Percentiles rank a stretch among this genome's conserved stretches.
phyloP scores from a whole-genome alignment of 805 yeast genomes.

The Ogataea henricii region DNA sequence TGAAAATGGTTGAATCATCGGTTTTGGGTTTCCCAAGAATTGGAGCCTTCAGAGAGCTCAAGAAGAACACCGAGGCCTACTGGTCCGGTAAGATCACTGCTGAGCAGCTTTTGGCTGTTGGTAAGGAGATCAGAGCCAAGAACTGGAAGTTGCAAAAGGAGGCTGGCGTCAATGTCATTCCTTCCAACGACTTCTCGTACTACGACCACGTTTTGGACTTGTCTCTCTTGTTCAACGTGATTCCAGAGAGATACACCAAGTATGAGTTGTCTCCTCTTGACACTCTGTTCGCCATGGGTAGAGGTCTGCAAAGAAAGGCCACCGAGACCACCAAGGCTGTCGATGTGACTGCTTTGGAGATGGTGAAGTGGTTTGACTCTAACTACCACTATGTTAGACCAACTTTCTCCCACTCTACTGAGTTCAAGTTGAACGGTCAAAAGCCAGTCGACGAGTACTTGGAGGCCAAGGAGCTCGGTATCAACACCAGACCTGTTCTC shows the following conservation, averaged over 20 bases:
- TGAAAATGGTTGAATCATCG: conserved; percentile 89
- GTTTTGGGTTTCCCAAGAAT: conserved; percentile 99
- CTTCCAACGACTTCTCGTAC: conserved; percentile 97
- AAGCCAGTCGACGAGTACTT: conserved; percentile 97
- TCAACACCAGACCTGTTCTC: conserved; percentile 96
- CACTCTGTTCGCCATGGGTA: conserved; percentile 98
- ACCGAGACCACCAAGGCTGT: conserved; percentile 85
- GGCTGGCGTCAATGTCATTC: conserved; percentile 95
- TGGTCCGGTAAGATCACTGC: conserved; percentile 92
- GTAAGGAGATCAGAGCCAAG: conserved; percentile 91
- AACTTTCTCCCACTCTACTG: conserved; percentile 92
- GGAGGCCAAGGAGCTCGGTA: conserved; percentile 96
- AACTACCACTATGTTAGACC: conserved; percentile 99
- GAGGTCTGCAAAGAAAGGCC: conserved; percentile 98
- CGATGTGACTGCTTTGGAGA: conserved; percentile 98
- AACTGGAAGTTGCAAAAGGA: conserved; percentile 98
- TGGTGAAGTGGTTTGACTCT: conserved; percentile 99
- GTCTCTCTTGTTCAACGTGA: conserved; percentile 88
- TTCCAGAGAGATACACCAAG: conserved; percentile 97
- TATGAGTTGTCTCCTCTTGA: conserved; percentile 86
- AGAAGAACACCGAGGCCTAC: conserved; percentile 98
- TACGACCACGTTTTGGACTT: conserved; percentile 96
- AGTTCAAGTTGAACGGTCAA: conserved; percentile 92
- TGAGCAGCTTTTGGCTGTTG: conserved; percentile 87
- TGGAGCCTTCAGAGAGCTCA: conserved; percentile 98